phyloP scores from a whole-genome alignment of 208 protist genomes.

The Leishmania major region DNA sequence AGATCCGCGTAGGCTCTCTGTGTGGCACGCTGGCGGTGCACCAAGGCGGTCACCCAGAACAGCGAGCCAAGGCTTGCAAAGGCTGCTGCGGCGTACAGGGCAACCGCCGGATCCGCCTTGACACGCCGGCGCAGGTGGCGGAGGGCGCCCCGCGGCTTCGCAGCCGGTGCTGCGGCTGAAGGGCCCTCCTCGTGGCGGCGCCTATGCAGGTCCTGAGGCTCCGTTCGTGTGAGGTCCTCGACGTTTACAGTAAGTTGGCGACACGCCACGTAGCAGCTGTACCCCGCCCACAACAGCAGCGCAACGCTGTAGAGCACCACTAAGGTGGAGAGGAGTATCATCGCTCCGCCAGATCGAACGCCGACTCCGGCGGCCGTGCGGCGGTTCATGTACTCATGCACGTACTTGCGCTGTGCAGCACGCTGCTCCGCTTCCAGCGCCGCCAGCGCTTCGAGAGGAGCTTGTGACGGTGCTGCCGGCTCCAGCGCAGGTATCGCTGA shows the following conservation, averaged over 20 bases:
- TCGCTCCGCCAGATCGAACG: neutral
- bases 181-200: neutral
- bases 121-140: slow-evolving; percentile 6
- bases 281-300: slow-evolving; percentile 30
- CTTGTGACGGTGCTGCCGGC: slow-evolving; percentile 7
- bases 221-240: slow-evolving; percentile 18
- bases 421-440: slow-evolving; percentile 15
- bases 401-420: slow-evolving; percentile 13
- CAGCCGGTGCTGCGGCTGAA: neutral
- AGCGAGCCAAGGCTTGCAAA: slow-evolving; percentile 10
- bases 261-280: slow-evolving; percentile 30
- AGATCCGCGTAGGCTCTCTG: slow-evolving; percentile 9
- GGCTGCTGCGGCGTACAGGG: slow-evolving; percentile 19
- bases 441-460: slow-evolving; percentile 9
- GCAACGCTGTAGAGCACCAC: slow-evolving; percentile 23
- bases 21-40: slow-evolving; percentile 15
- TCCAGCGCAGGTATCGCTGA: neutral
- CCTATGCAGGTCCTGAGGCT: slow-evolving; percentile 14
- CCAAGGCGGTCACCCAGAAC: slow-evolving; percentile 15
- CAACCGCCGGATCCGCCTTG: slow-evolving; percentile 5
- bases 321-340: neutral
- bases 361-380: neutral
- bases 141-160: neutral
- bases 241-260: slow-evolving; percentile 29
- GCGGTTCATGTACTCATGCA: slow-evolving; percentile 13